Evolutionary conservation across 805 yeast genomes (phyloP).

Genomic region (Sugiyamaella boreocaroliniensis): DNA sequence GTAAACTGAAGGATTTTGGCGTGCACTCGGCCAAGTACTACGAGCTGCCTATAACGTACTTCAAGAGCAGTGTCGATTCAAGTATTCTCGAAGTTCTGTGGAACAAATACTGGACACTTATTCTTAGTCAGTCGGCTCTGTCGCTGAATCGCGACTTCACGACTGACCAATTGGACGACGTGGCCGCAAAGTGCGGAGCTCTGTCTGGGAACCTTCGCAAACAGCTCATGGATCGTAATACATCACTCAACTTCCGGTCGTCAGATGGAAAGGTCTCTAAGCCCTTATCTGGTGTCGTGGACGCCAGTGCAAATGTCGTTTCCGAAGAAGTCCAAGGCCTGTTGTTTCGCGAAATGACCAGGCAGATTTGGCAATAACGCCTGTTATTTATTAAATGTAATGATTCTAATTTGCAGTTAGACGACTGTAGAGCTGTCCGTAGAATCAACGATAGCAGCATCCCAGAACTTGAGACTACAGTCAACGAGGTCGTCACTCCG

Average conservation of each 20-base stretch:
- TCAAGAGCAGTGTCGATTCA: constrained; percentile 46
- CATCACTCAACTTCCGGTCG: not conserved
- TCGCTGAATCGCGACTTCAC: constrained; percentile 24
- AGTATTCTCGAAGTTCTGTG: constrained; percentile 39
- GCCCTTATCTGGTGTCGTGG: constrained; percentile 13
- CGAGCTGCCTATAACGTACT: constrained; percentile 54
- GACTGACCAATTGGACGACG: constrained; percentile 26
- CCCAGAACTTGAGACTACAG: constrained; percentile 15
- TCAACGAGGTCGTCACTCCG: constrained; percentile 5
- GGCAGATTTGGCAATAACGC: not conserved
- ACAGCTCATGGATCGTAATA: constrained; percentile 1
- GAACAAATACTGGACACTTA: constrained; percentile 43
- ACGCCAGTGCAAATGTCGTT: constrained; percentile 18
- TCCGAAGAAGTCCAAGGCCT: constrained; percentile 24
- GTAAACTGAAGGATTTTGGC: constrained; percentile 60
- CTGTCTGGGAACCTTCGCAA: not conserved
- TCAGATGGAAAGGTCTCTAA: not conserved
- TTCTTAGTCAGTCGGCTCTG: constrained; percentile 30
- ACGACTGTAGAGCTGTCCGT: too few species aligned
- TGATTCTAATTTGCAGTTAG: too few species aligned
- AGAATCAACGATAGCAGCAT: not conserved
- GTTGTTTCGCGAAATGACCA: constrained; percentile 17
- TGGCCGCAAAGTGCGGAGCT: constrained; percentile 18
- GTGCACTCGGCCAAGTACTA: constrained; percentile 66
- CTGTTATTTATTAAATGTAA: too few species aligned